Base-by-base conservation (phyloP, 1,284 basidiomycete genomes). In the Ceratobasidium sp. region DNA sequence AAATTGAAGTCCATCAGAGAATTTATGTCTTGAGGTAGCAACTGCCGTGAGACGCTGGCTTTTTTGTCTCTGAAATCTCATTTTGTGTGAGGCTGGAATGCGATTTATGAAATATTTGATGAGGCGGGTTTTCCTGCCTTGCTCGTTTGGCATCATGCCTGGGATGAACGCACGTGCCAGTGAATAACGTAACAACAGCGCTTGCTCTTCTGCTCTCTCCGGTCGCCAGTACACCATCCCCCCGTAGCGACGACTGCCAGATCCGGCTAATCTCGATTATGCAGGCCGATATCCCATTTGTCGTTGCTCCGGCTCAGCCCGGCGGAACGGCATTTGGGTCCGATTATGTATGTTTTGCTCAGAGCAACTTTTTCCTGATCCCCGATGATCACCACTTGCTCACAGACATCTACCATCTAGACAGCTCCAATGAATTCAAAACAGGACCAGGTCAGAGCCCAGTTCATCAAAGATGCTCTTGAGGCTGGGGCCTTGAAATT, bases 401-500 rank as follows among this genome's bases (percentile, higher is more conserved):
- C 4, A 4, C 30, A 26, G 9, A 12, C 14, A 6, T 39, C 8
- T 39, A 39, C 6, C 36, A 6, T 39, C 36, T 39, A 39, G 36
- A 39, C 36, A 32, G 28, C 28, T 55, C 14, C 16, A 62, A 16
- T 32, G 41, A 12, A 10, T 48, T 21, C 45, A 10, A 30, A 46
- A n/a, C 61, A 64, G 21, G 14, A 16, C n/a, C 30, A 67, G 30
- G 43, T 71, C n/a, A 45, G 72, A n/a, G 30, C 72, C 8, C 81
- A 85, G 62, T 82, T 87, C 64, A 86, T 87, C 74, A 78, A 83
- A 67, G 81, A 83, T 74, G 80, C 83, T 8, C 81, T 86, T 77
- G 72, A 80, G 26, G 86, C 86, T 18, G 88, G 88, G 34, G 91
- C 91, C 0, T 88, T 98, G 77, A 91, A 93, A 79, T 97, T 98